Percentiles rank a stretch among this genome's conserved stretches.
Evolutionary conservation across 1,284 basidiomycete species (phyloP).

Genomic region (Ustilago tritici): DNA sequence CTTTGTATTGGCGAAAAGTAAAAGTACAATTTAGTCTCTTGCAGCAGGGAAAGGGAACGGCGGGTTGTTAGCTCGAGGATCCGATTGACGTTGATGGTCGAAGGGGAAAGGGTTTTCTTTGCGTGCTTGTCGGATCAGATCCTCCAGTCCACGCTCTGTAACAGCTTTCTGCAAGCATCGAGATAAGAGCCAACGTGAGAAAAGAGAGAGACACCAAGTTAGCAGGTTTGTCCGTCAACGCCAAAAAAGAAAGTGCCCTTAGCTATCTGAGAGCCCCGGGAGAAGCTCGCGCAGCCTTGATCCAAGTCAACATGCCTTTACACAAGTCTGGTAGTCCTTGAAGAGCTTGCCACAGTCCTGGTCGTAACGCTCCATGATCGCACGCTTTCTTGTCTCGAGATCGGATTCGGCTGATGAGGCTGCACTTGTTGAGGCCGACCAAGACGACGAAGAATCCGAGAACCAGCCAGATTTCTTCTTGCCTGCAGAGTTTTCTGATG

Average conservation of each 20-base stretch:
- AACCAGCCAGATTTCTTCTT: conserved; percentile 39
- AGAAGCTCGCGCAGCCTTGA: no score
- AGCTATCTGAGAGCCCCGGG: no score
- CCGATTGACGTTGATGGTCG: conserved; percentile 45
- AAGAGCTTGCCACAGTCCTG: conserved; percentile 83
- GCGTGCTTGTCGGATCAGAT: conserved; percentile 81
- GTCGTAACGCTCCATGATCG: conserved; percentile 74
- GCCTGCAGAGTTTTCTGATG: conserved; percentile 2
- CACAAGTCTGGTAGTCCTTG: conserved; percentile 81
- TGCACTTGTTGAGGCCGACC: conserved; percentile 17
- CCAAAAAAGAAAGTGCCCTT: no score
- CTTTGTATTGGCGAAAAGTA: background rate
- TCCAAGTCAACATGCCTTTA: conserved; percentile 74
- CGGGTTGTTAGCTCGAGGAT: conserved; percentile 43
- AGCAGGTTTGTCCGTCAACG: background rate
- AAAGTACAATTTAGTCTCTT: conserved; percentile 17
- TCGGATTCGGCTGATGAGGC: conserved; percentile 28
- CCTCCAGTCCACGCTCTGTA: conserved; percentile 80
- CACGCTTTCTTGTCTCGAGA: conserved; percentile 27
- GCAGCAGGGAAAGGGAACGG: conserved; percentile 63
- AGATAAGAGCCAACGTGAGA: background rate
- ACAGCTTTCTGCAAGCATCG: conserved; percentile 78
- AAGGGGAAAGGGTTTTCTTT: conserved; percentile 67
- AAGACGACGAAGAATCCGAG: conserved; percentile 27
- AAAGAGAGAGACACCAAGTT: background rate